These are phyloP conservation scores for Aspergillus saccharolyticus DNA, from an alignment of 495 filamentous ascomycete genomes.

Conservation along the genomic window DNA sequence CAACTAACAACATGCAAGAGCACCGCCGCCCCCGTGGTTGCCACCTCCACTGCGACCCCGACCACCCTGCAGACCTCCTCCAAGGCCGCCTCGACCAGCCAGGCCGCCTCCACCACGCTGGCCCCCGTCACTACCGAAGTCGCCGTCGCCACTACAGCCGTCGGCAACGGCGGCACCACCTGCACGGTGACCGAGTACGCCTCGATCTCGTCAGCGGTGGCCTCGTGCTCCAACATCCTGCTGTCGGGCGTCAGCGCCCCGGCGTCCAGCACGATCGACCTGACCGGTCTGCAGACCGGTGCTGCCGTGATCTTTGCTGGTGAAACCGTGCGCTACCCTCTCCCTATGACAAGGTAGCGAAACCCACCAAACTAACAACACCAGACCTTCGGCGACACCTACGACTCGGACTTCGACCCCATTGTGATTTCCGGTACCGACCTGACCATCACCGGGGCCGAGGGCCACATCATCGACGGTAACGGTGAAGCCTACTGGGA, in stretches of 20 bases:
- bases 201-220: constrained; percentile 37
- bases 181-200: constrained; percentile 43
- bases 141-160: neutral
- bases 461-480: constrained; percentile 40
- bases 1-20: neutral
- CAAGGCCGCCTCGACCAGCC: neutral
- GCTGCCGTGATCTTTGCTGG: constrained; percentile 41
- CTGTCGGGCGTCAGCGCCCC: constrained; percentile 35
- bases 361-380: neutral
- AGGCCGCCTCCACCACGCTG: neutral
- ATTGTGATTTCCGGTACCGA: constrained; percentile 37
- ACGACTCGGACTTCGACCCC: constrained; percentile 29
- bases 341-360: too few relatives aligned
- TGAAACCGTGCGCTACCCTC: constrained; percentile 12
- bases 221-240: constrained; percentile 36
- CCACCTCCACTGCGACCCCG: constrained; percentile 10
- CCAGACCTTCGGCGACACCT: constrained; percentile 38
- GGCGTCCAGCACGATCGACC: constrained; percentile 30
- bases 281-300: constrained; percentile 32
- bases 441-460: constrained; percentile 34
- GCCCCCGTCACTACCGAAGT: constrained; percentile 14
- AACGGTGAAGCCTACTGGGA: constrained; percentile 46
- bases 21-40: constrained; percentile 4
- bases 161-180: constrained; percentile 20
- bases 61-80: constrained; percentile 8